phyloP scores from a whole-genome alignment of 2,329 filamentous ascomycete genomes.

The Bipolaris bicolor region DNA sequence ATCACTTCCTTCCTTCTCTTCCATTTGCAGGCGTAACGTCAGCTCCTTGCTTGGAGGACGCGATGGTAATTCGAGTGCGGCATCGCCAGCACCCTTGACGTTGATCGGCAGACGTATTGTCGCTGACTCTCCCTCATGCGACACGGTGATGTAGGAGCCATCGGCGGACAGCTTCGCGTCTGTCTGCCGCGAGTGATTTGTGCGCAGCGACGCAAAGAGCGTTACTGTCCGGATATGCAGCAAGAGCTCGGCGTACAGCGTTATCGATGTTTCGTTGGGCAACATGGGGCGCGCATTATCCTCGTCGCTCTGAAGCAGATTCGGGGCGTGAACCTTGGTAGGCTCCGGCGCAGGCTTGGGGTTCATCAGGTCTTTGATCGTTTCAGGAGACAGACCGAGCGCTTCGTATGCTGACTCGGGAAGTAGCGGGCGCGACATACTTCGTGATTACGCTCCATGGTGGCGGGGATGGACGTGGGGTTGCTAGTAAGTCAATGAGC shows the following conservation, averaged over 20 bases:
- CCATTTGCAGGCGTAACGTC: constrained; percentile 61
- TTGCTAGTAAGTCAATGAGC: constrained; percentile 7
- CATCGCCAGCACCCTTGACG: constrained; percentile 52
- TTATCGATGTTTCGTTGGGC: constrained; percentile 41
- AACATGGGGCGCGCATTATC: constrained; percentile 31
- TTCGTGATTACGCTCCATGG: constrained; percentile 35
- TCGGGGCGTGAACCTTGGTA: constrained; percentile 35
- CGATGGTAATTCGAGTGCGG: constrained; percentile 58
- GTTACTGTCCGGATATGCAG: constrained; percentile 66
- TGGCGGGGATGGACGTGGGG: constrained; percentile 23
- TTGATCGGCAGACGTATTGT: constrained; percentile 56
- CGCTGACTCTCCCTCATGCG: constrained; percentile 54
- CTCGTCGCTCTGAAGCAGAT: constrained; percentile 38
- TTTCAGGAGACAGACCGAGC: constrained; percentile 40
- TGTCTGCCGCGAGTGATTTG: constrained; percentile 52
- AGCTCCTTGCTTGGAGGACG: constrained; percentile 56
- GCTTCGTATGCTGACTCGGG: constrained; percentile 46
- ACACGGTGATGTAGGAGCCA: constrained; percentile 52
- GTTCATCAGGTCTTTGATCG: constrained; percentile 42
- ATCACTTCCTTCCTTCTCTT: constrained; percentile 48
- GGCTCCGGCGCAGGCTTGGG: constrained; percentile 33
- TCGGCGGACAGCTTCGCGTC: constrained; percentile 54
- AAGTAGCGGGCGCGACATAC: constrained; percentile 42
- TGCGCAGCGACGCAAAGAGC: constrained; percentile 60
- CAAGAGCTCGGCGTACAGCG: constrained; percentile 65